Evolutionary conservation across 768 basidiomycete genomes (phyloP), one percentile per base, ranked within the genome.

Genomic region (Asterophora lycoperdoides): DNA sequence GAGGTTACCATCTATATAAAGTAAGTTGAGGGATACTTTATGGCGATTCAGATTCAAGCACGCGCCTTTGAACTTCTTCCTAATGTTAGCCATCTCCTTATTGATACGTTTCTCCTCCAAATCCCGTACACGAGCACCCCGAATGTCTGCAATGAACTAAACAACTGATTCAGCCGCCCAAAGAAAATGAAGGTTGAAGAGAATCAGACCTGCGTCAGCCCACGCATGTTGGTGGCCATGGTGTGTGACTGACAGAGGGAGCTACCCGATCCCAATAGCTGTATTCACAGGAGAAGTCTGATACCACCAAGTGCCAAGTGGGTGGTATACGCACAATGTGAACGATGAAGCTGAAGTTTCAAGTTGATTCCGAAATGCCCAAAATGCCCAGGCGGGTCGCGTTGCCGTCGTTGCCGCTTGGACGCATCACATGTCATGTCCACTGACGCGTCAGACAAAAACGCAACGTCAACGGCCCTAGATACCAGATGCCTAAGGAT

Each of bases 21-120:
- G 47, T 43, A 14, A 41, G 30, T 32, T 32, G 30, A 18, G 5
- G 47, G 8, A 26, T 42, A 40, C 11, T 20, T 29, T 13, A 8
- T 14, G n/a, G 19, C 15, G 17, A 40, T 30, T 41, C n/a, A 19
- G 15, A 13, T 32, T 41, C n/a, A 19, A 17, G 9, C 30, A 41
- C 26, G 38, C 10, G 89, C 93, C 92, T 78, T 97, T 97, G 77
- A 99, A 98, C 68, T 95, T 93, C 76, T 96, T 95, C 52, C 96
- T 78, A 54, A 99, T 99, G 60, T 99, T 97, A 1, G 96, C 96
- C 96, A 99, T 98, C 72, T 99, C 96, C 69, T 97, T 94, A 73
- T 99, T 99, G 59, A 99, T 96, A 47, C 96, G 76, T 71, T 97
- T 98, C 77, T 98, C 95, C 64, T 99, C 96, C 44, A 98, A 72